Evolutionary conservation across 352 stramenopile species (phyloP), one percentile per base, ranked within the genome.

Genomic region (Pythium volutum): DNA sequence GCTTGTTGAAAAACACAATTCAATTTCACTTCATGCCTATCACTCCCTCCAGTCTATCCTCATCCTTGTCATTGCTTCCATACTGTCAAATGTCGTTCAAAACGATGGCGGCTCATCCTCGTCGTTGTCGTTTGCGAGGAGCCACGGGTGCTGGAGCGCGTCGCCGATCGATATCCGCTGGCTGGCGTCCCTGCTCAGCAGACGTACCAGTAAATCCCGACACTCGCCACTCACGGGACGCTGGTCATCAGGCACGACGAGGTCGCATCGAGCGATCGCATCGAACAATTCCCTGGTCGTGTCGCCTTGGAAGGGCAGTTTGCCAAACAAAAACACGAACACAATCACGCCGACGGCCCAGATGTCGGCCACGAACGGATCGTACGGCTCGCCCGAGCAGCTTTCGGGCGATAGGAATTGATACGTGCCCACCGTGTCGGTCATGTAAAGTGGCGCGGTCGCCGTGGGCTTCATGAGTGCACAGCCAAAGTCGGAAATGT

Each of bases 341-440:
- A 96, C 64, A 52, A 93, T 69, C 18, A 96, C 74, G 8, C 88
- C 90, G 0, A 91, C 80, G 1, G 90, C 81, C 90, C 90, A 97
- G 3, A 95, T 62, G 39, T 97, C 90, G 20, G 76, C 89, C 55
- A 75, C 69, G 59, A 93, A 94, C 15, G 88, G 84, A 50, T 92
- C 81, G 64, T 95, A 96, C 20, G 69, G 72, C 22, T 94, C 83
- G 4, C 88, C 88, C 4, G 73, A 83, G 61, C 88, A 95, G 62
- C 82, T 93, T 59, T 97, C 90, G n/a, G 90, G 89, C 4, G 87
- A 81, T 5, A 96, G 54, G 53, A 97, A 97, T 58, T 93, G 87
- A 61, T 92, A 97, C n/a, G 90, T 97, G 20, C 90, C 90, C 33
- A 89, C 76, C 1, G 90, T 97, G 47, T 96, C 81, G 7, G 76